Evolutionary conservation across 768 basidiomycete genomes (phyloP).

Genomic region (Tulasnella sp.): DNA sequence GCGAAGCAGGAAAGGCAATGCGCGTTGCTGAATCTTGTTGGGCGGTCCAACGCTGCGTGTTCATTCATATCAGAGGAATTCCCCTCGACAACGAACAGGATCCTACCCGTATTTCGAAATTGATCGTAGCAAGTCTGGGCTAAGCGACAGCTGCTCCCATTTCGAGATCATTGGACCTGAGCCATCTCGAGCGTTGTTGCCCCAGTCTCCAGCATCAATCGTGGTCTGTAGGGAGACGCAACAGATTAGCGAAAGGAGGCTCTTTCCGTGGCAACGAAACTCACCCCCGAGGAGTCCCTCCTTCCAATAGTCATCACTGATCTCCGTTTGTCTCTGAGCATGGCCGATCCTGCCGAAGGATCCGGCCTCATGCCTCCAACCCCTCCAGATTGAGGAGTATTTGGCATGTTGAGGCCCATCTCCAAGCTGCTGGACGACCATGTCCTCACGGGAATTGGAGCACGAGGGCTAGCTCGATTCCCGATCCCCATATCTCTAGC

Average conservation of each 20-base stretch:
- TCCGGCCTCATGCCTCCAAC: background rate
- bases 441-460: slow-evolving; percentile 63
- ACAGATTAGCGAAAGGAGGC: background rate
- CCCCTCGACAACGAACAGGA: background rate
- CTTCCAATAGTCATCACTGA: slow-evolving; percentile 9
- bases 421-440: slow-evolving; percentile 80
- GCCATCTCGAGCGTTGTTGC: background rate
- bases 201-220: slow-evolving; percentile 29
- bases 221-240: background rate
- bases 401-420: slow-evolving; percentile 40
- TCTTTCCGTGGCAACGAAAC: slow-evolving; percentile 21
- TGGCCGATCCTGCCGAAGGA: background rate
- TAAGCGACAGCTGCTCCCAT: slow-evolving; percentile 87
- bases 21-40: slow-evolving; percentile 97
- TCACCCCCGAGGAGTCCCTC: slow-evolving; percentile 51
- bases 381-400: background rate
- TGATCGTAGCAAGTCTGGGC: slow-evolving; percentile 78
- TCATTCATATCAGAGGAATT: background rate
- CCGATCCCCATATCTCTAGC: background rate
- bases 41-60: slow-evolving; percentile 77
- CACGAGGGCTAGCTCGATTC: slow-evolving; percentile 50
- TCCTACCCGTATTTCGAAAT: slow-evolving; percentile 88
- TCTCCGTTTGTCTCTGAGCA: slow-evolving; percentile 16
- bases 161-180: slow-evolving; percentile 80
- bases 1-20: slow-evolving; percentile 85